Evolutionary conservation across 2,329 filamentous ascomycete species (phyloP), one percentile per base, ranked within the genome.

Genomic region (Cordyceps cateniannulata): DNA sequence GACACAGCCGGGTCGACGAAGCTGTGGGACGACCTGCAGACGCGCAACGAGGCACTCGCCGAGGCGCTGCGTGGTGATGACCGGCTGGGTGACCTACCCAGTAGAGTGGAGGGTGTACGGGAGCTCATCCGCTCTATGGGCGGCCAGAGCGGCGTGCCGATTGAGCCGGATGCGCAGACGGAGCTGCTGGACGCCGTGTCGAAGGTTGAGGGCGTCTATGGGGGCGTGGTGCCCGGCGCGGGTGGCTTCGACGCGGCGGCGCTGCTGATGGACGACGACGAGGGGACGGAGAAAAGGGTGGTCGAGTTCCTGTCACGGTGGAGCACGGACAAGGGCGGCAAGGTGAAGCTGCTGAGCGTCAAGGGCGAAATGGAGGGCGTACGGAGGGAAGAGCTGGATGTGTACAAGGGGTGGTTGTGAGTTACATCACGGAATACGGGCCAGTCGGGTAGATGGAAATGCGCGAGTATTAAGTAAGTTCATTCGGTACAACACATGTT

Each of bases 221-320:
- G 92, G 0, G 95, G 93, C 0, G 91, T 98, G 0, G 95, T 97
- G 0, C 95, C 95, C 0, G 95, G 95, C 0, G 95, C 95, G 0
- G 95, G 95, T 10, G 95, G 95, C 0, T 97, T 90, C 69, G 95
- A 99, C 77, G 95, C 95, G 1, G 81, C 96, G 60, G 89, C 88
- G 1, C 73, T 99, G 63, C 73, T 99, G 62, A 84, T 96, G 65
- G 81, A 83, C 68, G 90, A 97, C 67, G 85, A 89, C 58, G 80
- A 79, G 40, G 81, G 81, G 53, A 90, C 90, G 1, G 76, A 88
- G 60, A 70, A 71, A 24, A 76, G 78, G 14, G 73, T 98, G 24
- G 79, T 82, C 64, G 73, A 76, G 48, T 86, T 91, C 48, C 73
- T 96, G 62, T 76, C 76, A 22, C 75, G 76, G 27, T 98, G 91